Percentiles rank a stretch among this genome's conserved stretches.
phyloP scores from a whole-genome alignment of 2,329 filamentous ascomycete genomes.

The Colletotrichum noveboracense region DNA sequence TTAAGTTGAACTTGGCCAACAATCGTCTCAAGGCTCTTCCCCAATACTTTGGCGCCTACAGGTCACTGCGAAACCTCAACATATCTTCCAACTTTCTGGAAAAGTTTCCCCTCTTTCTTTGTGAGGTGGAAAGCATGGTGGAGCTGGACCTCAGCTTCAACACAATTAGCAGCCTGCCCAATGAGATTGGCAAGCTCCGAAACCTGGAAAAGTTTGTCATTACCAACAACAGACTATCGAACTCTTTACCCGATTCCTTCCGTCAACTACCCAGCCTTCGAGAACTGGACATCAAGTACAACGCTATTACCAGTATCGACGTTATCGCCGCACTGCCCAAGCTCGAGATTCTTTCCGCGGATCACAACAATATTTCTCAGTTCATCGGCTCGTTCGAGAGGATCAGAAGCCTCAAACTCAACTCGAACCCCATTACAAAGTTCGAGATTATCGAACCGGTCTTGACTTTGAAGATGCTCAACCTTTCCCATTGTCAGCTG shows the following conservation, averaged over 20 bases:
- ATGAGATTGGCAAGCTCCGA: conserved; percentile 76
- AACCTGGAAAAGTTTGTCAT: conserved; percentile 90
- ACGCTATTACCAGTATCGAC: conserved; percentile 86
- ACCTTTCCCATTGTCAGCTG: conserved; percentile 89
- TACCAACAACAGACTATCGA: conserved; percentile 89
- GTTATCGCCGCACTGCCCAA: conserved; percentile 83
- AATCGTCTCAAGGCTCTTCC: conserved; percentile 85
- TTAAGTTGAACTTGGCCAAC: conserved; percentile 93
- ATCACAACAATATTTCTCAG: conserved; percentile 90
- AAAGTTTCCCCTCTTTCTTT: conserved; percentile 84
- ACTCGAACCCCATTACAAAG: conserved; percentile 93
- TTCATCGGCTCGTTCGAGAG: conserved; percentile 90
- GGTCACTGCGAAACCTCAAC: conserved; percentile 81
- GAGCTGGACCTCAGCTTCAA: conserved; percentile 99
- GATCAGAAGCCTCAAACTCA: conserved; percentile 83
- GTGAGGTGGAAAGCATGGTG: conserved; percentile 80
- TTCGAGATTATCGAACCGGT: conserved; percentile 83
- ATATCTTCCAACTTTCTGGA: conserved; percentile 92
- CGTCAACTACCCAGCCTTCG: conserved; percentile 77
- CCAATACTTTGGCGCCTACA: conserved; percentile 81
- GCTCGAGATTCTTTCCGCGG: conserved; percentile 85
- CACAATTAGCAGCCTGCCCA: conserved; percentile 78
- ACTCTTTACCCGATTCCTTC: conserved; percentile 76
- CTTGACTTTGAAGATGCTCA: conserved; percentile 83
- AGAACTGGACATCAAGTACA: conserved; percentile 95